Conservation (phyloP, 352 stramenopile genomes). For the Phytophthora tubulina region DNA sequence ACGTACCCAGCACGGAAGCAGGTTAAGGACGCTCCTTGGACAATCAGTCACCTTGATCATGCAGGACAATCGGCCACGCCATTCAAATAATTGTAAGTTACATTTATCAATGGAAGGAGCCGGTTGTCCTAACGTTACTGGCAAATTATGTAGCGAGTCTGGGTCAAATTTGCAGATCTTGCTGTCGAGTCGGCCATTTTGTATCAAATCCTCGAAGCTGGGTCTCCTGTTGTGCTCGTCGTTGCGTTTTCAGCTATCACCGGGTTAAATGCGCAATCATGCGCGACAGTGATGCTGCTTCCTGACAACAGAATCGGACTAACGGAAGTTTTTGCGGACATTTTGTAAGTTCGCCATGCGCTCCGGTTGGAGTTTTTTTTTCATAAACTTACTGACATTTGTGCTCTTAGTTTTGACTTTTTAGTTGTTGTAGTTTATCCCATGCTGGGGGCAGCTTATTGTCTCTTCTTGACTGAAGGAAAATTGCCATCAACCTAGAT, state of each 20-base stretch:
- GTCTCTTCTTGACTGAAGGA: slow-evolving; percentile 31
- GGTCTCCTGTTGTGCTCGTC: slow-evolving; percentile 12
- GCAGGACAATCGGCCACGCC: slow-evolving; percentile 3
- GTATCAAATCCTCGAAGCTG: slow-evolving; percentile 20
- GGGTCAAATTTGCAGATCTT: slow-evolving; percentile 27
- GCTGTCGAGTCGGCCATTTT: slow-evolving; percentile 19
- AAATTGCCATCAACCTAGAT: slow-evolving; percentile 42
- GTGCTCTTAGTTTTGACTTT: slow-evolving; percentile 39
- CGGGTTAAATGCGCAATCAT: slow-evolving; percentile 10
- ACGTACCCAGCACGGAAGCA: not conserved
- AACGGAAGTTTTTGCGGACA: not conserved
- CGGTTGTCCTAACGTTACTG: not conserved
- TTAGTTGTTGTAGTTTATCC: slow-evolving; percentile 42
- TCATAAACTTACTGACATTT: slow-evolving; percentile 2
- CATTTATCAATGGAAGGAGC: not conserved
- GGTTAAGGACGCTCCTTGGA: not conserved
- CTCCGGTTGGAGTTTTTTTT: not conserved
- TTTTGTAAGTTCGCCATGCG: slow-evolving; percentile 1
- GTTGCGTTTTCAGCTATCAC: slow-evolving; percentile 19
- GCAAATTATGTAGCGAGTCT: not conserved
- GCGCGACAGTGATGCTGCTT: slow-evolving; percentile 15
- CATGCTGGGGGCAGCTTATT: slow-evolving; percentile 37
- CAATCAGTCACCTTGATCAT: not conserved
- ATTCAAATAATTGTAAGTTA: slow-evolving; percentile 10
- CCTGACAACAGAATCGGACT: not conserved